Conservation (phyloP, 768 basidiomycete genomes). For the Tulasnella sp. region DNA sequence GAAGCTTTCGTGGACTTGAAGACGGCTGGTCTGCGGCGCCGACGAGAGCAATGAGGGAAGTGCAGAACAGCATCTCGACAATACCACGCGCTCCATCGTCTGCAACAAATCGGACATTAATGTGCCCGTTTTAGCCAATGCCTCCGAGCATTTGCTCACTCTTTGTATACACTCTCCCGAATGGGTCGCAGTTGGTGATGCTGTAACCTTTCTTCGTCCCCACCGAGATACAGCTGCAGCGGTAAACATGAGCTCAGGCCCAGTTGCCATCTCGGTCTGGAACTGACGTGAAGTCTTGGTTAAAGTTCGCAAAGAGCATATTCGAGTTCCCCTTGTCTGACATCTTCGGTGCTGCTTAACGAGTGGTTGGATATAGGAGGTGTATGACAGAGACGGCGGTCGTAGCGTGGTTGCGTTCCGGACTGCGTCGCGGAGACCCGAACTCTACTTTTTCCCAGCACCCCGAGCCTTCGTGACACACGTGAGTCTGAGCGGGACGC, state of each 20-base stretch:
- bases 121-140: not conserved
- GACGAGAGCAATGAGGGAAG: conserved; percentile 91
- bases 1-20: conserved; percentile 83
- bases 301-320: conserved; percentile 88
- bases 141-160: conserved; percentile 44
- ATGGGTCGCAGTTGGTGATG: conserved; percentile 97
- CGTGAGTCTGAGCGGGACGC: not conserved
- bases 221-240: conserved; percentile 68
- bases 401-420: conserved; percentile 1
- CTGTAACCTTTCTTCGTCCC: conserved; percentile 93
- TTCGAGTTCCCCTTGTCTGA: conserved; percentile 23
- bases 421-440: not conserved
- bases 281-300: conserved; percentile 89
- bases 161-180: conserved; percentile 89
- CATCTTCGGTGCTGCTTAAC: not conserved
- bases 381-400: not conserved
- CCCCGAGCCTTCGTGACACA: not conserved
- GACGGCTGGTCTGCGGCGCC: conserved; percentile 89
- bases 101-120: conserved; percentile 21
- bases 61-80: conserved; percentile 99
- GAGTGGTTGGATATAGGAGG: conserved; percentile 4
- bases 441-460: not conserved
- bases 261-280: not conserved
- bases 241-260: not conserved
- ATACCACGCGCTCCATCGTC: conserved; percentile 92